Conservation (phyloP, 2,329 filamentous ascomycete species). For the Alternaria postmessia region DNA sequence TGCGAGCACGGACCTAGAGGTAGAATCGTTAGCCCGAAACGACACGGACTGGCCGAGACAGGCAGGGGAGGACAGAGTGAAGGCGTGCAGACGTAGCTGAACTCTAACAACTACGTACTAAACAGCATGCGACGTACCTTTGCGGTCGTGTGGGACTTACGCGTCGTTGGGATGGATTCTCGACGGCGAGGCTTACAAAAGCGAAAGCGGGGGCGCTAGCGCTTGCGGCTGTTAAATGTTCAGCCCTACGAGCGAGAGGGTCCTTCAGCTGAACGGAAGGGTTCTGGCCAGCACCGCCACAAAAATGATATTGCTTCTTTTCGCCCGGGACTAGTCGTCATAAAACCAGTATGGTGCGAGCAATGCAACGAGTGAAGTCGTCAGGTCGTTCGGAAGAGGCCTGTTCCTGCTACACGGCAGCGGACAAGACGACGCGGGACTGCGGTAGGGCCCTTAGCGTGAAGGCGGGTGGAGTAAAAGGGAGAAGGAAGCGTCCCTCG, state of each 20-base stretch:
- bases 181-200: constrained; percentile 27
- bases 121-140: constrained; percentile 22
- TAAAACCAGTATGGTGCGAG: background rate
- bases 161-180: constrained; percentile 20
- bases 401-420: constrained; percentile 42
- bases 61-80: constrained; percentile 24
- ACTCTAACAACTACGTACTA: constrained; percentile 10
- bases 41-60: constrained; percentile 33
- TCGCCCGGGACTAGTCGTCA: constrained; percentile 7
- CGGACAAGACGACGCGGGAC: constrained; percentile 26
- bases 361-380: constrained; percentile 5
- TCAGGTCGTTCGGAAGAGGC: constrained; percentile 15
- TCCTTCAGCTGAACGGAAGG: constrained; percentile 18
- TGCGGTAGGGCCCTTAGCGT: constrained; percentile 29
- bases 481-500: constrained; percentile 4
- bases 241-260: constrained; percentile 15
- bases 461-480: constrained; percentile 23
- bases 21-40: constrained; percentile 14
- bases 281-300: constrained; percentile 34
- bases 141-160: constrained; percentile 5
- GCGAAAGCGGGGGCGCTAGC: constrained; percentile 24
- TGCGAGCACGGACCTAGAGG: constrained; percentile 28
- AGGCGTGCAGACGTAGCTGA: constrained; percentile 12
- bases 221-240: constrained; percentile 15
- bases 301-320: constrained; percentile 19